Evolutionary conservation across 768 basidiomycete species (phyloP), one percentile per base, ranked within the genome.

Genomic region (Boletales sp.): DNA sequence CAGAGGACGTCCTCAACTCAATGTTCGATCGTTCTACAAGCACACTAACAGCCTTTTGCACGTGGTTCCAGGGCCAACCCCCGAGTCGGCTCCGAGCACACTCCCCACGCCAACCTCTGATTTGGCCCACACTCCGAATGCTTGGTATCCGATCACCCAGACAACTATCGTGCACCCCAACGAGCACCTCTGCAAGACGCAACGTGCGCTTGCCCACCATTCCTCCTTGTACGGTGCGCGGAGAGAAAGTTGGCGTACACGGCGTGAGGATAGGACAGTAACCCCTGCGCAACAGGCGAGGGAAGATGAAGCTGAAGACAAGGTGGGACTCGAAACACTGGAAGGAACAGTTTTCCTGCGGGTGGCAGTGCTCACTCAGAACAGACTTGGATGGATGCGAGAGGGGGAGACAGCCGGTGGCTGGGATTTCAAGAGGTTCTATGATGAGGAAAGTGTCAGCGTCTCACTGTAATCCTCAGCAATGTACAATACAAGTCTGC

Each of bases 271-370:
- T 4, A 54, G 58, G 43, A 54, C 39, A 43, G 54, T 56, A 15
- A 57, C 57, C 18, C 39, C 53, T 7, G 58, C 56, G 1, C 62
- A 64, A 12, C 46, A 44, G 5, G 53, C 38, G 11, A 48, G 59
- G 15, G 61, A 64, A 46, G 57, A 59, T 33, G 63, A 65, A 36
- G 57, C 58, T 1, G 60, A 61, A 32, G 66, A 60, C 9, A 62
- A 56, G 41, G 46, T 67, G 1, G 60, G 63, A 14, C 32, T 61
- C 28, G 44, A 57, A 31, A 55, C 51, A 21, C 58, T 80, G 18
- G 86, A 87, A 60, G 84, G 84, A 6, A 79, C 80, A n/a, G 43
- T 89, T 37, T 89, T 88, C 62, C 56, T 81, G 21, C 71, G 84
- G 31, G 71, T 72, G 0, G 84, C 83, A 12, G 71, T 70, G 37